Base-by-base conservation (phyloP, 805 yeast genomes). In the Starmera caribaea region DNA sequence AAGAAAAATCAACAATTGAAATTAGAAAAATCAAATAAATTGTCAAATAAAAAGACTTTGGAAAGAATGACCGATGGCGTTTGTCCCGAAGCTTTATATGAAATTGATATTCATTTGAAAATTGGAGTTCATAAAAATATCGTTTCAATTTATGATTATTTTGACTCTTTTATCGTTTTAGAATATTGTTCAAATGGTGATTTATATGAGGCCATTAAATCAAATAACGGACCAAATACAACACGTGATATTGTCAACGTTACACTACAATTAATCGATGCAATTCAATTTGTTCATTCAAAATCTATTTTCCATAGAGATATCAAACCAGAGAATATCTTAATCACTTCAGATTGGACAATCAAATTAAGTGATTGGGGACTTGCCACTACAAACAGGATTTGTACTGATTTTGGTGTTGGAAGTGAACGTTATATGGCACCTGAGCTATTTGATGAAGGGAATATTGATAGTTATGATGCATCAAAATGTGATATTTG, bases 351-450 rank as follows among this genome's bases (percentile, higher is more conserved):
- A 48, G 67, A 69, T 45, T 77, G 81, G 59, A 55, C 70, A 27
- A 70, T 80, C 38, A 80, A 80, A 55, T 60, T 81, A 34, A 78
- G 86, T 41, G 88, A 81, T 59, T 81, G 86, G 85, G 89, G 89
- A 4, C 65, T 81, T 45, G 76, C 87, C 8, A 74, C 87, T 1
- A 58, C 59, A 7, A 53, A 58, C 28, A 63, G 65, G 36, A 60
- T 63, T 35, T 79, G 85, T 50, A 62, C 74, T 30, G 88, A 86
- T 53, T 83, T 87, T 57, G 95, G 85, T 45, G 83, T 86, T 42
- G 96, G 96, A 17, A 76, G 86, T 40, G 95, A 86, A 61, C 70
- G 95, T 45, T 88, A 88, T 60, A 88, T 88, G 97, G 94, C 96
- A 0, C 97, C 97, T 1, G 97, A 88, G 55, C 62, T 87, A 41